Base-by-base conservation (phyloP, 2,329 filamentous ascomycete species). In the Pseudocercospora eumusae region DNA sequence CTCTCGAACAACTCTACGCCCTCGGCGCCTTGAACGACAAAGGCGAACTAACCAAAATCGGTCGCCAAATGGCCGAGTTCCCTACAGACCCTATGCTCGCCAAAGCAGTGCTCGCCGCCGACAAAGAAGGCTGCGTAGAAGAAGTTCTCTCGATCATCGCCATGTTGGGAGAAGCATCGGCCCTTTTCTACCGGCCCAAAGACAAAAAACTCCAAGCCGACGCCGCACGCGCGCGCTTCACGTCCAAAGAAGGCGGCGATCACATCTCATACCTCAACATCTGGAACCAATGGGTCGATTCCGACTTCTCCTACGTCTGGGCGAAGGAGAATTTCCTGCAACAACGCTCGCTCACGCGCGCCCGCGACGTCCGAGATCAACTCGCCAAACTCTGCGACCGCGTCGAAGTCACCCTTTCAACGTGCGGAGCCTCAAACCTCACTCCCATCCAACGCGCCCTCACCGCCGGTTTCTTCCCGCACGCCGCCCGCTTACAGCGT, bases 131-230 rank as follows among this genome's bases (percentile, higher is more conserved):
- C n/a, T 97, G 93, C 70, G 91, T 96, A 0, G 91, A 96, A 63
- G 95, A 99, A 77, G 87, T 98, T 0, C 81, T 99, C 15, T 92
- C 90, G 0, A 91, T 98, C 54, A 91, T 98, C n/a, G 87, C 93
- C 45, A 96, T 98, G 91, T 84, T 98, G 0, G 87, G 90, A 64
- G 95, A 98, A 78, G 87, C 91, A 1, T 92, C 89, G 3, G 88
- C 92, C 0, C 84, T 99, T 4, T 99, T 97, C 81, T 96, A 96
- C 83, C 85, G 92, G 0, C 93, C 95, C 20, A 96, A 97, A 74
- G 93, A 99, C 78, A 97, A 98, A 81, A 96, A 96, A 75, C 89
- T 97, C 27, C 91, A 97, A 72, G 95, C 95, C 11, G 93, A 99
- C 75, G 91, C 90, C 64, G 95, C 95, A 0, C 87, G 92, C 13